These are phyloP conservation scores for Mytilinidion resinicola DNA, from an alignment of 495 filamentous ascomycete species.

Conservation along the genomic window DNA sequence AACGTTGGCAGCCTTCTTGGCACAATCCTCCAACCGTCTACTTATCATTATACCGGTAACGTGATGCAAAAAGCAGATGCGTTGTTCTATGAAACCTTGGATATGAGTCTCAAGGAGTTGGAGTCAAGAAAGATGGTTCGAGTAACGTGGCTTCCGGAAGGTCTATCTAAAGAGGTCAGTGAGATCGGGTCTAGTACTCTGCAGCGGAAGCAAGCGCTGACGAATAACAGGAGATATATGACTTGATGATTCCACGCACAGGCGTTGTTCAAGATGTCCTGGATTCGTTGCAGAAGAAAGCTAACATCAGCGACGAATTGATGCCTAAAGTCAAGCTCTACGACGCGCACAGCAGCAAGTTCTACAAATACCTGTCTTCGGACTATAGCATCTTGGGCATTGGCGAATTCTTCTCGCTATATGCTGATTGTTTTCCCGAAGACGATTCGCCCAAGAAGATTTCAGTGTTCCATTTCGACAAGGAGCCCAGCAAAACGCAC, in stretches of 20 bases:
- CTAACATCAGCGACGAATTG: slow-evolving; percentile 65
- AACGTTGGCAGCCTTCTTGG: slow-evolving; percentile 56
- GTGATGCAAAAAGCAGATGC: slow-evolving; percentile 65
- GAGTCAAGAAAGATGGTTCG: slow-evolving; percentile 84
- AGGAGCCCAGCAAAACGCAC: slow-evolving; percentile 68
- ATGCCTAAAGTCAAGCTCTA: slow-evolving; percentile 66
- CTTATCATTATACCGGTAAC: slow-evolving; percentile 51
- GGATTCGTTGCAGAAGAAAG: slow-evolving; percentile 67
- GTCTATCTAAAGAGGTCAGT: slow-evolving; percentile 79
- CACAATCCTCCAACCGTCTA: slow-evolving; percentile 64
- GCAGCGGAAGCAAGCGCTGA: slow-evolving; percentile 21
- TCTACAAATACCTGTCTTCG: slow-evolving; percentile 62
- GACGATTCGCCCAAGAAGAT: slow-evolving; percentile 36
- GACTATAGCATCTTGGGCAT: slow-evolving; percentile 63
- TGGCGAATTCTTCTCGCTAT: slow-evolving; percentile 77
- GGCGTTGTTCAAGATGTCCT: slow-evolving; percentile 73
- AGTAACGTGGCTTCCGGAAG: slow-evolving; percentile 79
- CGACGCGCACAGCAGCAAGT: slow-evolving; percentile 70
- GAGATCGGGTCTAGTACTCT: neutral
- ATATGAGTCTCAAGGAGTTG: slow-evolving; percentile 85
- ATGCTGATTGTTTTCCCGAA: slow-evolving; percentile 72
- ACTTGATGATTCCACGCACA: slow-evolving; percentile 77
- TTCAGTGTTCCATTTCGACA: slow-evolving; percentile 84
- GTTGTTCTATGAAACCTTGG: slow-evolving; percentile 84
- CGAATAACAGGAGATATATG: slow-evolving; percentile 54